A percentile compares a stretch with the other conserved stretches of the same genome.
These are phyloP conservation scores for Bathelium albidoporum DNA, from an alignment of 495 filamentous ascomycete genomes.

Conservation along the genomic window DNA sequence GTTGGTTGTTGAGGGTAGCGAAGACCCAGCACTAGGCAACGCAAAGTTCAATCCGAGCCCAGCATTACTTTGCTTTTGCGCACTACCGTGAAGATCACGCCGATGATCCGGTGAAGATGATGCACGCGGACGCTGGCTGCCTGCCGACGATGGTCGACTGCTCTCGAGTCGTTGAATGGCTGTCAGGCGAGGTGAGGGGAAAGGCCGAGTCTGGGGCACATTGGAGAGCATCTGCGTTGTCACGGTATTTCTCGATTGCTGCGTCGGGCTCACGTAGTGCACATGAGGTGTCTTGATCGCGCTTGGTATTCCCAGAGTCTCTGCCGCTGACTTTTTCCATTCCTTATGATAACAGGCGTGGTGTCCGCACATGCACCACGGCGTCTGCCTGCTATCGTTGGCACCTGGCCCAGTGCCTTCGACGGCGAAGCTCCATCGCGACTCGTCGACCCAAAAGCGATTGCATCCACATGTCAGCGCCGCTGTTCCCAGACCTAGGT, in stretches of 20 bases:
- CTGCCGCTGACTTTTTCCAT: background rate
- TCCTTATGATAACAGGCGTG: constrained; percentile 63
- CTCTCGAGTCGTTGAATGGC: background rate
- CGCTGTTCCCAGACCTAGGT: constrained; percentile 35
- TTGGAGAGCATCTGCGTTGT: background rate
- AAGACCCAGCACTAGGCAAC: background rate
- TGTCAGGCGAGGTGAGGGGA: background rate
- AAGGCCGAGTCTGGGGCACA: background rate
- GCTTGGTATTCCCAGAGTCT: background rate
- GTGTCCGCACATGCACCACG: constrained; percentile 58
- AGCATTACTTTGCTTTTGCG: background rate
- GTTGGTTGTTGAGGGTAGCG: background rate
- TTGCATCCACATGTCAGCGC: constrained; percentile 52
- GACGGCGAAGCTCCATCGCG: constrained; percentile 17
- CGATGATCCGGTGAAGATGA: background rate
- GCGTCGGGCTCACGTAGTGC: background rate
- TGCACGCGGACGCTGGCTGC: background rate
- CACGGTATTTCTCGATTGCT: background rate
- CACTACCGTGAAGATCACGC: background rate
- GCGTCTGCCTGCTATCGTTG: constrained; percentile 26
- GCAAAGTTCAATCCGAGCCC: background rate
- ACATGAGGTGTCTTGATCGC: background rate
- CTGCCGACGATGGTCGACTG: background rate
- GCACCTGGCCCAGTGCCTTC: constrained; percentile 23
- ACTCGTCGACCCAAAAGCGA: constrained; percentile 50